Percentiles rank a stretch among this genome's conserved stretches.
phyloP scores from a whole-genome alignment of 768 basidiomycete genomes.

The Leccinum fibrillosum region DNA sequence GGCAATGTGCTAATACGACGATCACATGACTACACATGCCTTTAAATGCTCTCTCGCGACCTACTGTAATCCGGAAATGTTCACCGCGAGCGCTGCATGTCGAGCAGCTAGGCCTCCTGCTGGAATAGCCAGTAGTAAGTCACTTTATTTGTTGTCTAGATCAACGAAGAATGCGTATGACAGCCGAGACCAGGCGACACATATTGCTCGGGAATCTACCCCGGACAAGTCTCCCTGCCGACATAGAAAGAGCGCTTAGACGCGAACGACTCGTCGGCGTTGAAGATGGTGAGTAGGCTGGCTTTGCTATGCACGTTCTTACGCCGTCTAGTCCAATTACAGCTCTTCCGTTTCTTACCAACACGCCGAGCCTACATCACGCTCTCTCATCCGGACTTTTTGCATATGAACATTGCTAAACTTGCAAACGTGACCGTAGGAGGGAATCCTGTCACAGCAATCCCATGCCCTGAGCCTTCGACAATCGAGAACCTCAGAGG shows the following conservation, averaged over 20 bases:
- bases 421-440: slow-evolving; percentile 46
- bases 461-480: slow-evolving; percentile 26
- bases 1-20: slow-evolving; percentile 1
- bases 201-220: slow-evolving; percentile 52
- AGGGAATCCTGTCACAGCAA: slow-evolving; percentile 40
- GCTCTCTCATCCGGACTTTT: slow-evolving; percentile 44
- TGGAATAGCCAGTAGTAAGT: slow-evolving; percentile 16
- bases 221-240: slow-evolving; percentile 48
- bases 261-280: slow-evolving; percentile 45
- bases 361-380: slow-evolving; percentile 58
- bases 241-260: slow-evolving; percentile 46
- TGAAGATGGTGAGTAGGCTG: slow-evolving; percentile 30
- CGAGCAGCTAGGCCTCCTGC: slow-evolving; percentile 10
- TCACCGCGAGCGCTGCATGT: slow-evolving; percentile 20
- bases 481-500: slow-evolving; percentile 35
- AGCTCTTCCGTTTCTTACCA: slow-evolving; percentile 60
- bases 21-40: slow-evolving; percentile 26
- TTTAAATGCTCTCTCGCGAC: background rate
- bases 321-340: slow-evolving; percentile 45
- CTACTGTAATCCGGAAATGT: slow-evolving; percentile 9
- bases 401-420: slow-evolving; percentile 38
- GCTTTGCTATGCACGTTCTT: slow-evolving; percentile 5
- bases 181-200: slow-evolving; percentile 32
- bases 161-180: slow-evolving; percentile 4
- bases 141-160: background rate